A percentile compares a stretch with the other conserved stretches of the same genome.
Evolutionary conservation across 1,284 basidiomycete species (phyloP).

Genomic region (Cutaneotrichosporon cavernicola): DNA sequence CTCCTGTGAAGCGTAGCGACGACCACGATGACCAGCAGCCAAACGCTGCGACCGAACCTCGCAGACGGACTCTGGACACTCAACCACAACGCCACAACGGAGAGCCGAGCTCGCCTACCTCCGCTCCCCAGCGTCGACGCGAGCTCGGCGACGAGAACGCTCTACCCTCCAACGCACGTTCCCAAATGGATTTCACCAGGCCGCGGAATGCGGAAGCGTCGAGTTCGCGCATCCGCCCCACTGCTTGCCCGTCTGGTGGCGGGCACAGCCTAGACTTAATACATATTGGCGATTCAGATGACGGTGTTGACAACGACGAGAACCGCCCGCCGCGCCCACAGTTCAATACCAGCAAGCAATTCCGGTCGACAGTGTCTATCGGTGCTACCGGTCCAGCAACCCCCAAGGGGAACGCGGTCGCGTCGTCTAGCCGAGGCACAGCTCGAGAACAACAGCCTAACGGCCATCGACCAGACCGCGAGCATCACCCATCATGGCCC

Average conservation of each 20-base stretch:
- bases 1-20: neutral
- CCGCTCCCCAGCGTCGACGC: neutral
- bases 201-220: neutral
- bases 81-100: neutral
- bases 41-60: neutral
- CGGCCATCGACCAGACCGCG: neutral
- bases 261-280: neutral
- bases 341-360: neutral
- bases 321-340: neutral
- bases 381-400: neutral
- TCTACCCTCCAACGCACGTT: neutral
- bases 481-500: neutral
- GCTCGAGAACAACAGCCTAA: neutral
- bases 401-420: neutral
- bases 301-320: neutral
- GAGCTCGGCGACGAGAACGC: neutral
- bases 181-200: neutral
- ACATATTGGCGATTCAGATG: neutral
- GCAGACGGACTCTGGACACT: neutral
- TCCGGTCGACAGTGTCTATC: conserved; percentile 7
- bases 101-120: neutral
- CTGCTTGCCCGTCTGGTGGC: neutral
- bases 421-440: neutral
- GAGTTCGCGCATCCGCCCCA: neutral
- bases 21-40: neutral